Percentiles rank a stretch among this genome's conserved stretches.
These are phyloP conservation scores for Nicotiana noctiflora DNA, from an alignment of 257 asterid species.

Conservation along the genomic window DNA sequence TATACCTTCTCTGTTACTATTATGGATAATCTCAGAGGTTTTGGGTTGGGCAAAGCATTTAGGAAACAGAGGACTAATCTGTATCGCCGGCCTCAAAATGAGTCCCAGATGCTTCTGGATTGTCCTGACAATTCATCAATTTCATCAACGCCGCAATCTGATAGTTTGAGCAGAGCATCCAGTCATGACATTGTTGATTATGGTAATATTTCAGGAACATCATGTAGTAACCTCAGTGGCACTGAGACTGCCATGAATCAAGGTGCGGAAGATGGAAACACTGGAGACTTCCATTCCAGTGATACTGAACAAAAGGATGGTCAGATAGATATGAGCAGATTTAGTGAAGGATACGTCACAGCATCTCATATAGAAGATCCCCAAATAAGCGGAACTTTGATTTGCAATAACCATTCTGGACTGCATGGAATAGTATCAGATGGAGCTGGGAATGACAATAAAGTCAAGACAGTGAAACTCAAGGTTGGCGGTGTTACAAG, in stretches of 20 bases:
- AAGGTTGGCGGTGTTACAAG: constrained; percentile 81
- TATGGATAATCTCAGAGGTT: constrained; percentile 47
- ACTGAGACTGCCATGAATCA: constrained; percentile 27
- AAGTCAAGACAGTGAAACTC: constrained; percentile 59
- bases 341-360: constrained; percentile 17
- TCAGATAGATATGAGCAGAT: background rate
- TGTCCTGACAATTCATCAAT: constrained; percentile 41
- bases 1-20: background rate
- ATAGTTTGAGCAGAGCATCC: constrained; percentile 41
- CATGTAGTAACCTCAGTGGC: constrained; percentile 28
- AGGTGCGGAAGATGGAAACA: constrained; percentile 22
- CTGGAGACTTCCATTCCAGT: constrained; percentile 22
- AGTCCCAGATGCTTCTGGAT: constrained; percentile 38
- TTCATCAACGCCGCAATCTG: constrained; percentile 55
- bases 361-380: constrained; percentile 19
- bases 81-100: constrained; percentile 44
- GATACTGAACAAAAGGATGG: background rate
- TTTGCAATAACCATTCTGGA: constrained; percentile 19
- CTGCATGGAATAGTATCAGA: constrained; percentile 26
- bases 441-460: constrained; percentile 33
- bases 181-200: constrained; percentile 34
- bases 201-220: constrained; percentile 24
- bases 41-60: constrained; percentile 25
- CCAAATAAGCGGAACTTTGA: constrained; percentile 14
- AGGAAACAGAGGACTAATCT: constrained; percentile 58